Evolutionary conservation across 305 asterid genomes (phyloP), one percentile per base, ranked within the genome.

Genomic region (Ruellia speciosa): DNA sequence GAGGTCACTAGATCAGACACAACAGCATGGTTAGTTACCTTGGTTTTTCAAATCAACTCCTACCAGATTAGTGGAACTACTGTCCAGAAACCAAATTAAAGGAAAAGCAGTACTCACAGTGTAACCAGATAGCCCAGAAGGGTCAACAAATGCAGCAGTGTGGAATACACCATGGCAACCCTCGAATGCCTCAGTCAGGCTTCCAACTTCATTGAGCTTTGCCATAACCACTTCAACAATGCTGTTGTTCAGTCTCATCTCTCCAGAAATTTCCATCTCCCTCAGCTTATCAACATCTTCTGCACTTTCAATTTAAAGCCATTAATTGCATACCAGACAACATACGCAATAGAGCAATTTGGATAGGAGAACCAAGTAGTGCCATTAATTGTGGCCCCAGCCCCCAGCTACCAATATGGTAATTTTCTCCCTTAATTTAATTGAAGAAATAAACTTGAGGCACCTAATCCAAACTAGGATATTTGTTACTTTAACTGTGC

Each of bases 121-220:
- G 72, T 88, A 92, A 62, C 98, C 98, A 12, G 98, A 80, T 47
- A 84, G 65, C 19, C 98, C 98, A 19, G 94, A 76, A 1, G 96
- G 95, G 70, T 92, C 98, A 62, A 92, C 77, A 18, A 92, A 85
- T 6, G 90, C 81, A 39, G 95, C 82, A 0, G 95, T 88, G 61
- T 92, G 98, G 60, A 88, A 83, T 7, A 92, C 87, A 28, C 82
- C 86, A 33, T 76, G 75, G 52, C 96, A 92, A 57, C 96, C 96
- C 56, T 74, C 58, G 66, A 92, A 85, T 0, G 96, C 95, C 50
- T 65, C 79, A 6, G 64, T 60, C 18, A 92, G 71, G 77, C 82
- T 79, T 18, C 79, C 83, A 7, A 80, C 65, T 15, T 84, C 86
- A 0, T 69, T 72, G 48, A 82, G 69, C 40, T 72, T 80, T 3